A percentile compares a stretch with the other conserved stretches of the same genome.
These are phyloP conservation scores for Symbiodinium pilosum DNA, from an alignment of 73 alveolate species.

Conservation along the genomic window DNA sequence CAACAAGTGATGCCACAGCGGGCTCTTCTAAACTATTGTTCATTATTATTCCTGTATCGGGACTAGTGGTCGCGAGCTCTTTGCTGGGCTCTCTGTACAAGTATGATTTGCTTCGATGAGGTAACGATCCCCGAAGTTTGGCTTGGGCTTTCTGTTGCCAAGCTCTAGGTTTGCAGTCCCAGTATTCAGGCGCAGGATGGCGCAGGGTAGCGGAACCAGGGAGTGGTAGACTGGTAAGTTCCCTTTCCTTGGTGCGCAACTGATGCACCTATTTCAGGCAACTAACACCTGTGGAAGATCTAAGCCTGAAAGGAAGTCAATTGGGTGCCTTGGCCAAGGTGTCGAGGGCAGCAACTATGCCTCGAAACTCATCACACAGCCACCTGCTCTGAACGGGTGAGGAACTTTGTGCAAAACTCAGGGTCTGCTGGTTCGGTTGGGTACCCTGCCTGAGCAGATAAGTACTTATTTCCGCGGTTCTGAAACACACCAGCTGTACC, in stretches of 20 bases:
- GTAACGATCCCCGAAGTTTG: not conserved
- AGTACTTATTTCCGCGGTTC: no score
- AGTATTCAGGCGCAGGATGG: not conserved
- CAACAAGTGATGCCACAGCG: not conserved
- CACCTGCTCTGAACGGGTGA: no score
- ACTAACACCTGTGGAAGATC: no score
- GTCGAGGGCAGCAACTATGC: conserved; percentile 15
- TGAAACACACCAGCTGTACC: no score
- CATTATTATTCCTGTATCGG: no score
- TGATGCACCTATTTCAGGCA: not conserved
- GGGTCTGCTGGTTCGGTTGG: no score
- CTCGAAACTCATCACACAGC: not conserved
- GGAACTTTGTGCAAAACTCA: no score
- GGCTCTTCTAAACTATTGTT: not conserved
- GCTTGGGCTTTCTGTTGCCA: no score
- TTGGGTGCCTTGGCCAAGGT: no score
- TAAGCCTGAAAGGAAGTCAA: no score
- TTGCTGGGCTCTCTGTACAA: not conserved
- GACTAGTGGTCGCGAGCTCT: not conserved
- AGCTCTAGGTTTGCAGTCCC: not conserved
- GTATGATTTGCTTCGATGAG: not conserved
- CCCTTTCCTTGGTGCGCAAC: not conserved
- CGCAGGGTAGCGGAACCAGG: not conserved
- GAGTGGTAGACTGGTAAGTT: not conserved
- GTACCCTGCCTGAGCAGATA: no score